A percentile compares a stretch with the other conserved stretches of the same genome.
Conservation (phyloP, 164 flowering plant genomes). For the Annona squamosa region DNA sequence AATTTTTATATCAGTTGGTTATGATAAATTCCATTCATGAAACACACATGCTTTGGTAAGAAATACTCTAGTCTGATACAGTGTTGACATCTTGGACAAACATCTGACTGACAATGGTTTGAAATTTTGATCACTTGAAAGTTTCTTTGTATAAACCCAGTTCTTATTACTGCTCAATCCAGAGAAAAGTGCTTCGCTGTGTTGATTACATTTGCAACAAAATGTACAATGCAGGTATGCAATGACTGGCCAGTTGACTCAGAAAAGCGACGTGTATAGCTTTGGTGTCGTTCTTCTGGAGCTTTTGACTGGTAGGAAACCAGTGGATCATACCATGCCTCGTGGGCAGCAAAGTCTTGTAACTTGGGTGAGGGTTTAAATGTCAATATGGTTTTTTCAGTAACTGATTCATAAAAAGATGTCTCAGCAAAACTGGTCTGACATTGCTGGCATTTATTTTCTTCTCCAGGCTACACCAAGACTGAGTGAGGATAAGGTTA, state of each 20-base stretch:
- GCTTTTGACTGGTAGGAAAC: constrained; percentile 45
- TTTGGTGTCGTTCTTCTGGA: constrained; percentile 51
- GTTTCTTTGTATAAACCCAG: too few species aligned
- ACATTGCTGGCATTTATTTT: neutral
- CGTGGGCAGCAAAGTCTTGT: constrained; percentile 54
- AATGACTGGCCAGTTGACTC: constrained; percentile 43
- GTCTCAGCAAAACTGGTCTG: neutral
- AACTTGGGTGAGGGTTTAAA: constrained; percentile 34
- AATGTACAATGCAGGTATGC: constrained; percentile 32
- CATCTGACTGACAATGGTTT: too few species aligned
- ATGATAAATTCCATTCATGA: too few species aligned
- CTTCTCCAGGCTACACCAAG: constrained; percentile 41
- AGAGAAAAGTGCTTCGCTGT: too few species aligned
- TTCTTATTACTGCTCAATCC: too few species aligned
- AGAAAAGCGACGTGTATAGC: constrained; percentile 48
- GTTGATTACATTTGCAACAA: too few species aligned
- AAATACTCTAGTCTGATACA: too few species aligned
- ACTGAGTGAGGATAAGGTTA: constrained; percentile 43
- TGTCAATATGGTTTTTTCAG: neutral
- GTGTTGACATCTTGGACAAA: too few species aligned
- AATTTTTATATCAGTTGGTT: too few species aligned
- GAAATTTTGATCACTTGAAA: too few species aligned
- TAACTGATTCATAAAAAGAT: neutral
- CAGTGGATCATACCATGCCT: constrained; percentile 51
- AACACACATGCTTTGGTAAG: too few species aligned